Conservation (phyloP, 106 monocot genomes). For the Dendrobium officinale region DNA sequence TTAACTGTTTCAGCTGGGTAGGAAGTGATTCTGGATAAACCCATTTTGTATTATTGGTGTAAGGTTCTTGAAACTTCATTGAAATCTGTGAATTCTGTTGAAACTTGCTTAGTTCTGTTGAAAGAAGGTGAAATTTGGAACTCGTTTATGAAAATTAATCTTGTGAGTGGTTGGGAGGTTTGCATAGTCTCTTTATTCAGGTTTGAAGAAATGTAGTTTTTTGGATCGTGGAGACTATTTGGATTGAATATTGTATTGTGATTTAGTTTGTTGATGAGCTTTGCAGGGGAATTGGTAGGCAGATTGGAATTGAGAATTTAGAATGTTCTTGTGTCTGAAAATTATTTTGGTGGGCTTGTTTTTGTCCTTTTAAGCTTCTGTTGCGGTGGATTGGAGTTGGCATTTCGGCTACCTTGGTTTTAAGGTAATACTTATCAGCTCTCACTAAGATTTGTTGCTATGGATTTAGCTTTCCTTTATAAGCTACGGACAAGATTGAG, state of each 20-base stretch:
- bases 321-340: background rate
- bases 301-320: background rate
- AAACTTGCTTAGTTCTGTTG: background rate
- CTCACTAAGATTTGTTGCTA: background rate
- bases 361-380: background rate
- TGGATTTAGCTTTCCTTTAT: background rate
- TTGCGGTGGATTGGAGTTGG: background rate
- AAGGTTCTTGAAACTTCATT: too few relatives aligned
- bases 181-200: background rate
- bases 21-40: too few relatives aligned
- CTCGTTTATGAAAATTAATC: background rate
- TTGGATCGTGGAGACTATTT: background rate
- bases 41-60: too few relatives aligned
- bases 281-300: background rate
- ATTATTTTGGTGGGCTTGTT: background rate
- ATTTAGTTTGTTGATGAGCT: background rate
- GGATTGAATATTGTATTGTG: background rate
- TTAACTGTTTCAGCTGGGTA: too few relatives aligned
- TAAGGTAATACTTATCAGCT: constrained; percentile 3
- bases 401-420: background rate
- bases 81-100: background rate
- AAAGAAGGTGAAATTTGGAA: background rate
- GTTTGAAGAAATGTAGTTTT: background rate
- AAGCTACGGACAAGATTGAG: too few relatives aligned
- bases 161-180: background rate